A percentile compares a stretch with the other conserved stretches of the same genome.
phyloP scores from a whole-genome alignment of 2,329 filamentous ascomycete species.

The Colletotrichum theobromicola region DNA sequence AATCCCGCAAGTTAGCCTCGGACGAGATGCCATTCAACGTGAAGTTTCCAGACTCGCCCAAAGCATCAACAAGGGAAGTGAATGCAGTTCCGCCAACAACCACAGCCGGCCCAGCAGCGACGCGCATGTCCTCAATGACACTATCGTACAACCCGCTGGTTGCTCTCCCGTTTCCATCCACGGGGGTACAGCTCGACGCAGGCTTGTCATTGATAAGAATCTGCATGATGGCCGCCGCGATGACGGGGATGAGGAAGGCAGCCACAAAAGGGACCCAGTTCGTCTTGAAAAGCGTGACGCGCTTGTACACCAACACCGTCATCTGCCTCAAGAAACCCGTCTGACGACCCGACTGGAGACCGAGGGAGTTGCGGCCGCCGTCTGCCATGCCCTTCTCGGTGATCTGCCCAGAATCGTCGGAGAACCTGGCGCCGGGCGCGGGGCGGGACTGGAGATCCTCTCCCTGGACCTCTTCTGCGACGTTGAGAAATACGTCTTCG shows the following conservation, averaged over 20 bases:
- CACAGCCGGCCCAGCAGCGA: slow-evolving; percentile 29
- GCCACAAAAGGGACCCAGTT: slow-evolving; percentile 80
- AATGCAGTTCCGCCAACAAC: slow-evolving; percentile 14
- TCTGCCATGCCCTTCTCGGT: slow-evolving; percentile 30
- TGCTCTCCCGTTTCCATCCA: slow-evolving; percentile 47
- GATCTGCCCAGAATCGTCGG: background rate
- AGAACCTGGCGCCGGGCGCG: background rate
- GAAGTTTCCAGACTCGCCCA: slow-evolving; percentile 11
- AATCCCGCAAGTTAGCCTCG: slow-evolving; percentile 70
- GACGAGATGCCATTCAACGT: slow-evolving; percentile 45
- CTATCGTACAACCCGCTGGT: slow-evolving; percentile 44
- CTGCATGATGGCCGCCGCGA: slow-evolving; percentile 79
- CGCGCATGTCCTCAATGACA: slow-evolving; percentile 22
- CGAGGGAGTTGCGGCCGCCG: slow-evolving; percentile 32
- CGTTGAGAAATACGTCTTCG: slow-evolving; percentile 87
- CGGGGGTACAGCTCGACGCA: slow-evolving; percentile 57
- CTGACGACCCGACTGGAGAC: slow-evolving; percentile 70
- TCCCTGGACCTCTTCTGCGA: slow-evolving; percentile 78
- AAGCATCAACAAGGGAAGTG: slow-evolving; percentile 12
- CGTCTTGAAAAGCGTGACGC: slow-evolving; percentile 75
- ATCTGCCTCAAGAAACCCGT: slow-evolving; percentile 76
- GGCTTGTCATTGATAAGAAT: slow-evolving; percentile 70
- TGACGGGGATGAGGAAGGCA: slow-evolving; percentile 78
- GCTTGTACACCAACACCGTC: slow-evolving; percentile 77
- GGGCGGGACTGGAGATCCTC: background rate